These are phyloP conservation scores for Corchorus capsularis DNA, from an alignment of 345 rosid genomes.

Conservation along the genomic window DNA sequence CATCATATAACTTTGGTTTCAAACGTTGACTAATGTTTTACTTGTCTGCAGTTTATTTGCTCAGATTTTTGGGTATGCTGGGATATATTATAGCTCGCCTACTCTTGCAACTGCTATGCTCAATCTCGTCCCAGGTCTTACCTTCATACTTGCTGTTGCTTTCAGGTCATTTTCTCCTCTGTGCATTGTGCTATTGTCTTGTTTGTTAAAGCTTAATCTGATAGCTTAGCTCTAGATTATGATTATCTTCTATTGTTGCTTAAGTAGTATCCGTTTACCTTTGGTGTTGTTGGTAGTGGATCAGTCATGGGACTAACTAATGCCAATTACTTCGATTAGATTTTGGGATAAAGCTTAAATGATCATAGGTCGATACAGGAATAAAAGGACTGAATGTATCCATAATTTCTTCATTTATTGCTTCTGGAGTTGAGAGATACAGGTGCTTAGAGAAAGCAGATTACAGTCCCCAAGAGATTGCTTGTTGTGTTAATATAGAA, in stretches of 20 bases:
- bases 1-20: neutral
- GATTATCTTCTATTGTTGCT: neutral
- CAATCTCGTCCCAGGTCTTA: conserved; percentile 50
- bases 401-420: neutral
- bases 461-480: conserved; percentile 11
- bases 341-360: neutral
- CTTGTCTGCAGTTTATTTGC: conserved; percentile 33
- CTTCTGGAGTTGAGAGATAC: neutral
- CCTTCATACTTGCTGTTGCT: conserved; percentile 48
- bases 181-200: conserved; percentile 1
- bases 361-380: neutral
- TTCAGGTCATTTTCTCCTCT: conserved; percentile 40
- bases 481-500: neutral
- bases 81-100: conserved; percentile 53
- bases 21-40: neutral
- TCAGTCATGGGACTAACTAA: neutral
- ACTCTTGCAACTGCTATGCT: conserved; percentile 55
- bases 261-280: neutral
- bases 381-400: neutral
- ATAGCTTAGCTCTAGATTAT: neutral
- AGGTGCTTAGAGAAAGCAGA: neutral
- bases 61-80: conserved; percentile 41
- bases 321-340: neutral
- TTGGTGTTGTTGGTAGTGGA: neutral
- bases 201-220: neutral